A percentile compares a stretch with the other conserved stretches of the same genome.
Conservation (phyloP, 176 grass and related monocot species). For the Dendrocalamus sinicus region DNA sequence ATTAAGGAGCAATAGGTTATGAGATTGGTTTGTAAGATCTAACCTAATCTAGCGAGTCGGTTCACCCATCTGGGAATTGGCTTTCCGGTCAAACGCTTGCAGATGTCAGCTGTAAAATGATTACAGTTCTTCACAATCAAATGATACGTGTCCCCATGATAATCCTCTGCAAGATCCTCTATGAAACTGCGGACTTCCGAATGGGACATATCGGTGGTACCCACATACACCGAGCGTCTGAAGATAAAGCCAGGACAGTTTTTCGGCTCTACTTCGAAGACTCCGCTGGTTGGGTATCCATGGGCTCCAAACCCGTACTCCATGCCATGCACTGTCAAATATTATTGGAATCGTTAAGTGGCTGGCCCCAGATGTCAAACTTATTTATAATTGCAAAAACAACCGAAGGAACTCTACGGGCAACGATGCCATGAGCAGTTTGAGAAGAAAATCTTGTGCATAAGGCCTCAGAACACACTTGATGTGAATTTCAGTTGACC, state of each 20-base stretch:
- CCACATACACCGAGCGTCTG: slow-evolving; percentile 75
- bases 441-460: not conserved
- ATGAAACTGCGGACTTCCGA: slow-evolving; percentile 63
- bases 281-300: slow-evolving; percentile 77
- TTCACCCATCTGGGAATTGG: slow-evolving; percentile 86
- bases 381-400: not conserved
- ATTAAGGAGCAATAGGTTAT: not conserved
- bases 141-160: slow-evolving; percentile 86
- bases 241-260: slow-evolving; percentile 84
- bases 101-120: slow-evolving; percentile 83
- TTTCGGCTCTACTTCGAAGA: slow-evolving; percentile 89
- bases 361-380: not conserved
- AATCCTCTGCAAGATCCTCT: slow-evolving; percentile 75
- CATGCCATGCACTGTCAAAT: slow-evolving; percentile 77
- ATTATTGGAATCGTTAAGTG: not conserved
- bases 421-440: not conserved
- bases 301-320: slow-evolving; percentile 95
- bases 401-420: not conserved
- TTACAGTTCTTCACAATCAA: slow-evolving; percentile 89
- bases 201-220: slow-evolving; percentile 70
- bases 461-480: not conserved
- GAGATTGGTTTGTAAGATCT: not conserved
- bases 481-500: not conserved
- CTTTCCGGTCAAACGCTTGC: slow-evolving; percentile 61
- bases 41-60: slow-evolving; percentile 89